Base-by-base conservation (phyloP, 805 yeast species). In the Kuraishia borneana region DNA sequence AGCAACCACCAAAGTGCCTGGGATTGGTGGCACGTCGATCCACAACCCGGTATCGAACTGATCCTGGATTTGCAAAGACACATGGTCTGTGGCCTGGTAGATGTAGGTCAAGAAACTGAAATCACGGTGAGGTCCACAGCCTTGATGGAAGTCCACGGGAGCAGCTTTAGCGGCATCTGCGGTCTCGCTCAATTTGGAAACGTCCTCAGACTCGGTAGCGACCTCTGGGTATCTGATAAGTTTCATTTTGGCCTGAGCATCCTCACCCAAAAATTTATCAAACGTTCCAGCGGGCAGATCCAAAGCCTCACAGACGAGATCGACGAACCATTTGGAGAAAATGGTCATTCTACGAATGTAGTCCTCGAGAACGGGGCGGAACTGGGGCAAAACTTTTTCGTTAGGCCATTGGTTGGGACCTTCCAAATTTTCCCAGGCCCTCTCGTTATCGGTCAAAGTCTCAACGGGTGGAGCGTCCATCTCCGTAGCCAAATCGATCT, bases 51-150 rank as follows among this genome's bases (percentile, higher is more conserved):
- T 51, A 20, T 26, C 14, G 33, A 31, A 35, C 47, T 61, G 64
- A 37, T 61, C 62, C 40, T 67, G 68, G 9, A 66, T 71, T 39
- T 66, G 69, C 21, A 68, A 48, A 6, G 68, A 61, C 33, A 54
- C 44, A 36, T 61, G 65, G 12, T 47, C 44, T 1, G 63, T 54
- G 8, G 74, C 81, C 45, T 76, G 82, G 42, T 64, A 69, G 9
- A 77, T 72, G 46, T 63, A 72, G 0, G 83, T 76, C 20, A 76
- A 46, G 44, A 76, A 60, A 36, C 74, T 81, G 3, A 76, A 70
- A 44, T 79, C 87, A 37, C 81, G 64, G 45, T 78, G 85, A 3
- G 81, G 77, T 1, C 83, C 82, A 13, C 65, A 70, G 1, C 80
- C 81, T 43, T 70, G 77, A 8, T 36, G 53, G 6, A 50, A 47